phyloP scores from a whole-genome alignment of 441 rosid species.

The Metrosideros polymorpha region DNA sequence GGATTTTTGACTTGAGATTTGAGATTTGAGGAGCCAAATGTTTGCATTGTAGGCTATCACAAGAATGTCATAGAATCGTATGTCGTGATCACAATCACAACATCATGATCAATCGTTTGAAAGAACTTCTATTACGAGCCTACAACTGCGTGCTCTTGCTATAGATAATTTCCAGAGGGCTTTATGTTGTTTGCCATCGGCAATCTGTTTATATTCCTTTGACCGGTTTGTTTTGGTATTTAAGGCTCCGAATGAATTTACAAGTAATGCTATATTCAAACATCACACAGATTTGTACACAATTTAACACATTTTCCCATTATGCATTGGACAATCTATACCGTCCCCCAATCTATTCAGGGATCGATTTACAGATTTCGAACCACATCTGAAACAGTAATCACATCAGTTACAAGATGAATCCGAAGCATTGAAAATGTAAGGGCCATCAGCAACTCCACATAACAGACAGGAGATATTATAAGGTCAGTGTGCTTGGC shows the following conservation, averaged over 20 bases:
- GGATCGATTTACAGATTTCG: neutral
- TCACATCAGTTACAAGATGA: neutral
- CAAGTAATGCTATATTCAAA: neutral
- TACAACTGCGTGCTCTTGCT: neutral
- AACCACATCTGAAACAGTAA: neutral
- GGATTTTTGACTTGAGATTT: neutral
- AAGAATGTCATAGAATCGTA: neutral
- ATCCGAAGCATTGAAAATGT: neutral
- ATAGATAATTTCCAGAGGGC: neutral
- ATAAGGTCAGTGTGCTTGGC: neutral
- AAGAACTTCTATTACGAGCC: neutral
- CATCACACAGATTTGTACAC: neutral
- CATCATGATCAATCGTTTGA: neutral
- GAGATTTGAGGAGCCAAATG: neutral
- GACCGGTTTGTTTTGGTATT: too few relatives aligned
- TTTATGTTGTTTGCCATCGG: neutral
- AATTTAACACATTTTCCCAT: too few relatives aligned
- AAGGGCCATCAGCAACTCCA: neutral
- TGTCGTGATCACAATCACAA: too few relatives aligned
- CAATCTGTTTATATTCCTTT: neutral
- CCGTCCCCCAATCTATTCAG: neutral
- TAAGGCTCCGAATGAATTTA: neutral
- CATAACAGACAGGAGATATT: neutral
- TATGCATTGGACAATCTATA: too few relatives aligned
- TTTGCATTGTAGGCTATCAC: neutral